phyloP scores from a whole-genome alignment of 495 filamentous ascomycete species.

The Amorphotheca resinae region DNA sequence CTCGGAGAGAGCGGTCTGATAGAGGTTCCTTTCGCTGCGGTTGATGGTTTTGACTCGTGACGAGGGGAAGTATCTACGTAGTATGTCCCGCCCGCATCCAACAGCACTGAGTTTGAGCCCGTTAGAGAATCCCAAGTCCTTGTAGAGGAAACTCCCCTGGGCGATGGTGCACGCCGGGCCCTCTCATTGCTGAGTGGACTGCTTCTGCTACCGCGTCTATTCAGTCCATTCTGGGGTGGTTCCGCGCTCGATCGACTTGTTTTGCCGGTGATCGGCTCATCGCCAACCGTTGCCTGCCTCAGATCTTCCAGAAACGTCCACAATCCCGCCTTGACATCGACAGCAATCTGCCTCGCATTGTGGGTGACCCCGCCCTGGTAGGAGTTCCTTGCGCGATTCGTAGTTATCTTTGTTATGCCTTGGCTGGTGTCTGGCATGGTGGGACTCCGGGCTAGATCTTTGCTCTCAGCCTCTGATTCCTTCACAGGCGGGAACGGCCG shows the following conservation, averaged over 20 bases:
- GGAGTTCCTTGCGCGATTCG: slow-evolving; percentile 14
- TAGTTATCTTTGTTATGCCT: slow-evolving; percentile 10
- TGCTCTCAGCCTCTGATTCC: slow-evolving; percentile 10
- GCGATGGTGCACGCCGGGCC: slow-evolving; percentile 27
- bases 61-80: slow-evolving; percentile 6
- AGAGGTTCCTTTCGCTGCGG: not conserved
- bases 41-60: not conserved
- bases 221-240: slow-evolving; percentile 22
- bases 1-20: slow-evolving; percentile 18
- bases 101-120: slow-evolving; percentile 26
- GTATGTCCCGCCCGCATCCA: slow-evolving; percentile 19
- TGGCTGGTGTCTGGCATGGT: slow-evolving; percentile 20
- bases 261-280: slow-evolving; percentile 62
- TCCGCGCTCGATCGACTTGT: slow-evolving; percentile 28
- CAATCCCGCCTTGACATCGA: slow-evolving; percentile 78
- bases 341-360: slow-evolving; percentile 67
- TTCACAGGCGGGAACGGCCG: slow-evolving; percentile 26
- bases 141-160: slow-evolving; percentile 18
- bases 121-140: slow-evolving; percentile 20
- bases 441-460: slow-evolving; percentile 3
- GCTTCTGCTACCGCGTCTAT: slow-evolving; percentile 25
- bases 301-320: slow-evolving; percentile 96
- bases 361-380: slow-evolving; percentile 18
- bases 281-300: slow-evolving; percentile 85
- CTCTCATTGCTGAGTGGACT: slow-evolving; percentile 25